Evolutionary conservation across 345 rosid genomes (phyloP), one percentile per base, ranked within the genome.

Genomic region (Melaleuca alternifolia): DNA sequence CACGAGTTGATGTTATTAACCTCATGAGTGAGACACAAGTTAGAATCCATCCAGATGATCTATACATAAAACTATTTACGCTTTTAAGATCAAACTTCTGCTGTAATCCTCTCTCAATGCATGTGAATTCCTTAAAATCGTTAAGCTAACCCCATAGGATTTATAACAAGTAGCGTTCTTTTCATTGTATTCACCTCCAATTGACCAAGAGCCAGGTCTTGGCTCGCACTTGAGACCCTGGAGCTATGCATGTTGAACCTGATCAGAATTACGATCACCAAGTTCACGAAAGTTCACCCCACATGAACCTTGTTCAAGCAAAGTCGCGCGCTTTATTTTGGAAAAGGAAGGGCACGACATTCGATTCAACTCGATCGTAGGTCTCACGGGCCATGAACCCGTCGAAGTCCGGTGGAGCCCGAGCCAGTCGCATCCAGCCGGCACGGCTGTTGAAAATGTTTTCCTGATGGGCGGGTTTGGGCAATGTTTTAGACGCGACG

Each of bases 21-120:
- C 2, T 16, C 1, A 0, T 9, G 24, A 4, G 10, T 3, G 28
- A 62, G 6, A 16, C 12, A 65, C 1, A 0, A 33, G 13, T 18
- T 3, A 37, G 6, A 9, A 10, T 71, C 21, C 7, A 20, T 37
- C 48, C 0, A 1, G 10, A 71, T 37, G 37, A 71, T 71, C 5
- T 6, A 33, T 1, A 0, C 4, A 33, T 4, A 6, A 5, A 65
- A 33, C 2, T 30, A 16, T 65, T 33, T 30, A 62, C 65, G 11
- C 37, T n/a, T 12, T 59, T 12, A 11, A 33, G 26, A 59, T 51
- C 53, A 51, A 13, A 51, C 53, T 51, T 51, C 18, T 59, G 4
- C 3, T 1, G 0, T 59, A 33, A 26, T 59, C 71, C 65, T 59
- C 33, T 59, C 16, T 14, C 13, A 26, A 59, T 5, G 33, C 2